Percentiles rank a stretch among this genome's conserved stretches.
Evolutionary conservation across 2,329 filamentous ascomycete species (phyloP).

Genomic region (Aspergillus oerlinghausenensis): DNA sequence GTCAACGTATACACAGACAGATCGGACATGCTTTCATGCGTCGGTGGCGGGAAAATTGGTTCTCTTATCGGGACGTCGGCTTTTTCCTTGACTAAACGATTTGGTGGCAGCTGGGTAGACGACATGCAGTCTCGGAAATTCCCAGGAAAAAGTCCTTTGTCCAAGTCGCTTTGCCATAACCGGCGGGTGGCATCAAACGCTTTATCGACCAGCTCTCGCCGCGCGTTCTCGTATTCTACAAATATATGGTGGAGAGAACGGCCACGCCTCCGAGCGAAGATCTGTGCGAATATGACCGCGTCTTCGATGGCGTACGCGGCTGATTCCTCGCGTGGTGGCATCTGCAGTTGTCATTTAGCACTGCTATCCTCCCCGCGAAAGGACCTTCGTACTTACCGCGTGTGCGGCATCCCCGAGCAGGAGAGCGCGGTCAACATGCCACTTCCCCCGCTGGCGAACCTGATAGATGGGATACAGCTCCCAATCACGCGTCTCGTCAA

Average conservation of each 20-base stretch:
- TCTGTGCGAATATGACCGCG: slow-evolving; percentile 34
- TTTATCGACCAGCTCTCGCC: slow-evolving; percentile 30
- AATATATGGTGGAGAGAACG: slow-evolving; percentile 24
- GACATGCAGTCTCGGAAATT: slow-evolving; percentile 4
- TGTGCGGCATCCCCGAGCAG: slow-evolving; percentile 43
- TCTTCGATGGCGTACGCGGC: slow-evolving; percentile 40
- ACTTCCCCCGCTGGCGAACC: slow-evolving; percentile 31
- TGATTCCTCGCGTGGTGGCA: slow-evolving; percentile 42
- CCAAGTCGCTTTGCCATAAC: slow-evolving; percentile 3
- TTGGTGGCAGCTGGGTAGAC: not conserved
- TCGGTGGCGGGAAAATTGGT: not conserved
- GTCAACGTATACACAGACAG: slow-evolving; percentile 6
- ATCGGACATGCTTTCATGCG: slow-evolving; percentile 7
- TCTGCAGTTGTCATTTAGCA: slow-evolving; percentile 19
- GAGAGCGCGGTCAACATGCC: slow-evolving; percentile 33
- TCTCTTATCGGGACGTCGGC: not conserved
- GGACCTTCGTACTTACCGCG: slow-evolving; percentile 26
- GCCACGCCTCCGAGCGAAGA: slow-evolving; percentile 24
- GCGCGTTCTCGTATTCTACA: slow-evolving; percentile 26
- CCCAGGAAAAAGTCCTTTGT: slow-evolving; percentile 3
- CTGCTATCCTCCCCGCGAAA: slow-evolving; percentile 1
- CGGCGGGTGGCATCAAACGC: slow-evolving; percentile 25
- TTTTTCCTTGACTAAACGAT: too few species aligned
- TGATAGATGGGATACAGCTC: slow-evolving; percentile 38
- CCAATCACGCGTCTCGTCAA: slow-evolving; percentile 30